Base-by-base conservation (phyloP, 1,284 basidiomycete species). In the Austroboletus novae-zelandiae region DNA sequence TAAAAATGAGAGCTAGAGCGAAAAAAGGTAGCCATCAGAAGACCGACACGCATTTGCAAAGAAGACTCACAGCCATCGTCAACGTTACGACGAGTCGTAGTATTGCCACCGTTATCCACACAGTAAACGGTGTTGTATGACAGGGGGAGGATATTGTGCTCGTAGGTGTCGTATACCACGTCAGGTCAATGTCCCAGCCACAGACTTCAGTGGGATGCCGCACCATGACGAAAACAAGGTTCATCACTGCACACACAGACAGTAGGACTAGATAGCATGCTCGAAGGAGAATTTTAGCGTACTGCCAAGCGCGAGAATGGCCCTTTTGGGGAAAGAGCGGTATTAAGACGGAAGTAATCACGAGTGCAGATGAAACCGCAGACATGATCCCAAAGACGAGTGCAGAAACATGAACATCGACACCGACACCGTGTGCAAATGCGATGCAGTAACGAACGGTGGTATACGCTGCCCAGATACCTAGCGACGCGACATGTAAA, bases 401-500 rank as follows among this genome's bases (percentile, higher is more conserved):
- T 4, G 79, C 65, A 23, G 72, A 66, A 1, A 66, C 60, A 56
- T 76, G 74, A 2, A 68, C 50, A 59, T 74, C 50, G 59, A 74
- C 74, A 14, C 65, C 60, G 5, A 66, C 64, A 58, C 74, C 74
- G 32, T 68, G 60, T 2, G 66, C 67, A 56, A 75, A 81, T 10
- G 82, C 80, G 11, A 86, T 56, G 61, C 77, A 82, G 62, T 88
- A 89, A 43, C 84, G 81, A 47, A 80, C 64, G 9, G 77, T 74
- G 55, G 76, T 83, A 63, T 84, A 88, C 5, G 72, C 61, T 20
- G 78, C 74, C 83, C 84, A 89, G 31, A 62, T 61, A 56, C 68
- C 84, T 86, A 15, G 2, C 13, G n/a, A 39, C 2, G 27, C 17
- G 27, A 10, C 23, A 43, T 7, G 29, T 56, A 29, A 23, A 11